A percentile compares a stretch with the other conserved stretches of the same genome.
phyloP scores from a whole-genome alignment of 768 basidiomycete genomes.

The Mycena rosella region DNA sequence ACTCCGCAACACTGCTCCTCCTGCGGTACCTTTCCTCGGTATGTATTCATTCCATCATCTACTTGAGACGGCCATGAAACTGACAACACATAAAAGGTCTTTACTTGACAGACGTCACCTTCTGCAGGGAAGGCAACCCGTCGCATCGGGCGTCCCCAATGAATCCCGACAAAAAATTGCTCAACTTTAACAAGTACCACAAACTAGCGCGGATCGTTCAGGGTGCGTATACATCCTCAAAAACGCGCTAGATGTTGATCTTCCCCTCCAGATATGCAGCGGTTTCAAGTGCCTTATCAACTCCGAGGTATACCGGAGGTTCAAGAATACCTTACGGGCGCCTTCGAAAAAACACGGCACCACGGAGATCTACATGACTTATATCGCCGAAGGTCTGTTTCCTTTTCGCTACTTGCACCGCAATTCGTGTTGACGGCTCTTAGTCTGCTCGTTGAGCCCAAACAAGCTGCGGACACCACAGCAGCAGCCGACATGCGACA shows the following conservation, averaged over 20 bases:
- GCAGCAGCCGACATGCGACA: constrained; percentile 79
- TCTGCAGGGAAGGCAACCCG: constrained; percentile 95
- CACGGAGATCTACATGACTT: constrained; percentile 89
- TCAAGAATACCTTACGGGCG: constrained; percentile 80
- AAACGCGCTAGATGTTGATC: neutral
- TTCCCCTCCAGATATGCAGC: constrained; percentile 79
- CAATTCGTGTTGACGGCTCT: constrained; percentile 6
- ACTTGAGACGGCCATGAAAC: constrained; percentile 24
- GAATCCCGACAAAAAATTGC: constrained; percentile 79
- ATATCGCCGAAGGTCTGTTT: constrained; percentile 84
- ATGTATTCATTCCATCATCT: constrained; percentile 36
- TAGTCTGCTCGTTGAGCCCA: constrained; percentile 87
- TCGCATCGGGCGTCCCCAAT: constrained; percentile 84
- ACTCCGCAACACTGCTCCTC: constrained; percentile 89
- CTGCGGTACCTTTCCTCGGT: constrained; percentile 97
- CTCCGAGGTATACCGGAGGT: constrained; percentile 92
- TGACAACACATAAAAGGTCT: constrained; percentile 62
- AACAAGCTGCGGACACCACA: constrained; percentile 79
- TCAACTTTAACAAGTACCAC: constrained; percentile 98
- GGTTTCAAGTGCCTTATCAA: constrained; percentile 89
- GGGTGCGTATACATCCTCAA: constrained; percentile 56
- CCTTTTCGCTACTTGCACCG: constrained; percentile 23
- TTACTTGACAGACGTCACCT: constrained; percentile 93
- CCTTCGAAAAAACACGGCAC: constrained; percentile 80
- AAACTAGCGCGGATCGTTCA: constrained; percentile 89